Evolutionary conservation across 2,329 filamentous ascomycete species (phyloP).

Genomic region (Blumeria hordei): DNA sequence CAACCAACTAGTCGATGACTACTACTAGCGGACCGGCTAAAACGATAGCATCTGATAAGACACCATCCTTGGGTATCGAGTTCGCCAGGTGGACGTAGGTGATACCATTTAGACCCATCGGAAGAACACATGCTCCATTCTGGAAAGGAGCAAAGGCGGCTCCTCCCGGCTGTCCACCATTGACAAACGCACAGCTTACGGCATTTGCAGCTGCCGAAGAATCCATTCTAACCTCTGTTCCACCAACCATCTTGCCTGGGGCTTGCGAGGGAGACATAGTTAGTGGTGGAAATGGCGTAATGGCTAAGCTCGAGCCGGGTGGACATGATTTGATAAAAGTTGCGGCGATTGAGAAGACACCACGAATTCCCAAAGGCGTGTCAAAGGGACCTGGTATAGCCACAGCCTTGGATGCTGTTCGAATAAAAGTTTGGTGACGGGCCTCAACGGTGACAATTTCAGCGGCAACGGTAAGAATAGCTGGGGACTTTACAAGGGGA

Average conservation of each 20-base stretch:
- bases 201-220: conserved; percentile 26
- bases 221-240: conserved; percentile 23
- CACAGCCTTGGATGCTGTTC: conserved; percentile 28
- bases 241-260: conserved; percentile 16
- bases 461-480: conserved; percentile 39
- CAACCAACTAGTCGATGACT: conserved; percentile 8
- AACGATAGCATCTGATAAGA: conserved; percentile 35
- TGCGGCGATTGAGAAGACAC: conserved; percentile 50
- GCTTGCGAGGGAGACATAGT: conserved; percentile 23
- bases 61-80: conserved; percentile 23
- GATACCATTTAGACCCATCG: conserved; percentile 35
- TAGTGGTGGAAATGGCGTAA: conserved; percentile 37
- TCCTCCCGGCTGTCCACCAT: conserved; percentile 30
- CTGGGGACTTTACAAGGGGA: conserved; percentile 32
- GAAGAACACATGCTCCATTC: conserved; percentile 31
- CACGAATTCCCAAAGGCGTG: conserved; percentile 39
- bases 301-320: conserved; percentile 33
- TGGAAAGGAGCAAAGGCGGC: conserved; percentile 34
- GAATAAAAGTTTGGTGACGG: conserved; percentile 50
- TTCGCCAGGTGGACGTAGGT: conserved; percentile 44
- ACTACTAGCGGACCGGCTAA: conserved; percentile 40
- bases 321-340: conserved; percentile 51
- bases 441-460: conserved; percentile 51
- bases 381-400: conserved; percentile 48
- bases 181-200: conserved; percentile 42